Evolutionary conservation across 2,329 filamentous ascomycete genomes (phyloP), one percentile per base, ranked within the genome.

Genomic region (Incumbomyces delicatus): DNA sequence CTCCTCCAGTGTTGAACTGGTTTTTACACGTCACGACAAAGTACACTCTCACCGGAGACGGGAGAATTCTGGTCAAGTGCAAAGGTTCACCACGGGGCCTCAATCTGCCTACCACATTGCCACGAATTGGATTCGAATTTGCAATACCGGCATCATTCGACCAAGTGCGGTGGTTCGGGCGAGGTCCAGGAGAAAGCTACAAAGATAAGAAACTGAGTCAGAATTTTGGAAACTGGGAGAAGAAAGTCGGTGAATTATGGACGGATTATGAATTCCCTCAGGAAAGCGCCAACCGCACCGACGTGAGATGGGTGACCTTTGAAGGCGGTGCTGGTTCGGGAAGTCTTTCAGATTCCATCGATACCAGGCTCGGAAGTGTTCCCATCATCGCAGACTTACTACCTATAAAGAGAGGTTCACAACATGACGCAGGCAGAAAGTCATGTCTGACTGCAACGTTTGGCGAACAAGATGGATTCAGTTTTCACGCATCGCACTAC

Each of bases 181-280:
- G 74, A 4, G 81, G 83, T 0, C 78, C 79, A 0, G 77, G 77
- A 2, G 80, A 85, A 60, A 76, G 71, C 10, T 87, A 85, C 65
- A 65, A 67, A 13, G 83, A 87, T 63, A 81, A 78, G 64, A 83
- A 83, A 49, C 56, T 67, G 11, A 73, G 76, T 1, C 77, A 81
- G 53, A 66, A 64, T 1, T 57, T 78, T 0, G 79, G 74, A 1
- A 65, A 76, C 34, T 78, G 68, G 1, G 63, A 80, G 1, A 20
- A 17, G 13, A 46, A n/a, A 2, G 43, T 55, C 27, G 65, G 69
- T 1, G 68, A 73, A 0, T 66, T 85, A 20, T 73, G 75, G 57
- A 71, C 72, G 0, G 66, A 69, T 1, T 84, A 83, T 55, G 81
- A 85, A 14, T 77, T 79, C 17, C 81, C 81, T 0, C 81, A 86